Conservation (phyloP, 2,329 filamentous ascomycete genomes). For the Stagonosporopsis cucurbitacearum region DNA sequence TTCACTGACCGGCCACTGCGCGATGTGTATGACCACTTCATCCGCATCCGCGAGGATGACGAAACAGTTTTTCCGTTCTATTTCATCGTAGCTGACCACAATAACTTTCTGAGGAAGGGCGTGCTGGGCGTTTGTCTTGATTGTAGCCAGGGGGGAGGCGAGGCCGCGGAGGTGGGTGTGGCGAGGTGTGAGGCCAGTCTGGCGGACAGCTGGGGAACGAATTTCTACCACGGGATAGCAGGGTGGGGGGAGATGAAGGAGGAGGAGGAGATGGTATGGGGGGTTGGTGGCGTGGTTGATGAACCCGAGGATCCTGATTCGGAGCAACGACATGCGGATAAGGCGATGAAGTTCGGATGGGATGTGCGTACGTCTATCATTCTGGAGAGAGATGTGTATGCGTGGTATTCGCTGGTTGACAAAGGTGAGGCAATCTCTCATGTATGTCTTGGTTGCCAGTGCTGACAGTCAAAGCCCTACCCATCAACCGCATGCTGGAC, state of each 20-base stretch:
- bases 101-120: background rate
- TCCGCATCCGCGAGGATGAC: background rate
- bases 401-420: background rate
- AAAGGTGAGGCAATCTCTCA: background rate
- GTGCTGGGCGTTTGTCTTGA: background rate
- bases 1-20: background rate
- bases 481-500: background rate
- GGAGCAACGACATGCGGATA: background rate
- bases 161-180: background rate
- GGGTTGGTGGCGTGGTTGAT: background rate
- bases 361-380: background rate
- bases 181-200: background rate
- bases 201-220: background rate
- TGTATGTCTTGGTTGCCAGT: background rate
- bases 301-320: background rate
- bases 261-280: background rate
- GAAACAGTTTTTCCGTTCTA: background rate
- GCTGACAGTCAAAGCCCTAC: background rate
- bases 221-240: background rate
- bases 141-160: background rate
- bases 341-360: background rate
- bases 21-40: background rate
- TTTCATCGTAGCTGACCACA: background rate
- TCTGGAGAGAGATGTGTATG: background rate
- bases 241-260: background rate